Evolutionary conservation across 73 alveolate genomes (phyloP), one percentile per base, ranked within the genome.

Genomic region (Paramecium primaurelia): DNA sequence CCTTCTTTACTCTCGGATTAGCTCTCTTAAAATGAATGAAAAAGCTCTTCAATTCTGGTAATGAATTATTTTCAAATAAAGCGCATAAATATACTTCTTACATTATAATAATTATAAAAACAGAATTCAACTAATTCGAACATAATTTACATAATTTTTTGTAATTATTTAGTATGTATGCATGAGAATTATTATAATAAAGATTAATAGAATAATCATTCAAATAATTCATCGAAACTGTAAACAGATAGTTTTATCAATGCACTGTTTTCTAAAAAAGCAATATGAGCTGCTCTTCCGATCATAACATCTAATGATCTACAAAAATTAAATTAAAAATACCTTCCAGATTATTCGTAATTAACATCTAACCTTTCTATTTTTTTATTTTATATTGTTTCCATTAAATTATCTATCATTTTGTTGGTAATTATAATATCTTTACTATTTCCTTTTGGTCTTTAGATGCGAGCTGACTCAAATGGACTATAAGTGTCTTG

Each of bases 281-380:
- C 99, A 60, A 99, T 99, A 94, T 99, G 99, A 40, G 99, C 99
- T 20, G 99, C 99, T 86, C 99, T 95, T 18, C 99, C 99, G 58
- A 99, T 98, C 96, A 98, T 97, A 58, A 99, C 93, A 93, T 99
- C 99, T 54, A 98, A 59, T 86, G 87, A 60, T 42, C 93, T 87
- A 73, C 11, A 54, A 18, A 14, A 18, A 12, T 30, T 14, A 36
- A 37, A 25, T 37, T 14, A 14, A 11, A 42, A 4, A 22, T 89
- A 71, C 94, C 68, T 89, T 45, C 94, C 94, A 40, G 90, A 47
- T 44, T 44, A 58, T 71, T 89, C 94, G 73, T 71, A 89, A 71
- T 77, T 71, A 0, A 89, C 91, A 89, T 89, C 94, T 18, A 89
- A 77, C 77, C 94, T 89, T 40, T 89, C 83, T 20, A 89, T 49